A percentile compares a stretch with the other conserved stretches of the same genome.
These are phyloP conservation scores for Ascochyta fabae DNA, from an alignment of 2,329 filamentous ascomycete species.

Conservation along the genomic window DNA sequence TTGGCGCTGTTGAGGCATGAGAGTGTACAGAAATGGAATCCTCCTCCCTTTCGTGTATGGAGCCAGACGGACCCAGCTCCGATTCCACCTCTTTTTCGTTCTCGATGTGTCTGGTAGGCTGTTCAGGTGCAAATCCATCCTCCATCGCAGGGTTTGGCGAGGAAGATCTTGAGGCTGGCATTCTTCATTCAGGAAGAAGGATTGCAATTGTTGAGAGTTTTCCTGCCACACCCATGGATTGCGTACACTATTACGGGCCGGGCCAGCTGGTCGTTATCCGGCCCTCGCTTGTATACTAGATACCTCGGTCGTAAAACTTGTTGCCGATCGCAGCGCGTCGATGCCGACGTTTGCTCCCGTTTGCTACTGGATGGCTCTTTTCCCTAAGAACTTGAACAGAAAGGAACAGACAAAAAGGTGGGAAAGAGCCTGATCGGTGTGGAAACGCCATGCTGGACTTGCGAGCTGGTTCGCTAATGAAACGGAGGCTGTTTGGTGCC, in stretches of 20 bases:
- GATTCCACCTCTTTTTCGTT: slow-evolving; percentile 11
- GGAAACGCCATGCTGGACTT: slow-evolving; percentile 1
- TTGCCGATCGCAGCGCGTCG: background rate
- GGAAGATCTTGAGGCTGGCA: slow-evolving; percentile 5
- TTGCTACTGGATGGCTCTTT: background rate
- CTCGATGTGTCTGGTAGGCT: slow-evolving; percentile 1
- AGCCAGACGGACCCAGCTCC: slow-evolving; percentile 1
- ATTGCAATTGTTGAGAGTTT: background rate
- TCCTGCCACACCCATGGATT: background rate
- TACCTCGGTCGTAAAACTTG: slow-evolving; percentile 2
- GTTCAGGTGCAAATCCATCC: slow-evolving; percentile 9
- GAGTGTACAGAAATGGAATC: slow-evolving; percentile 21
- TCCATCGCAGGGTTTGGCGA: slow-evolving; percentile 7
- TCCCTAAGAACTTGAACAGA: background rate
- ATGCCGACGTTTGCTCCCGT: background rate
- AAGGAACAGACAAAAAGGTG: background rate
- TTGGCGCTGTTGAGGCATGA: slow-evolving; percentile 26
- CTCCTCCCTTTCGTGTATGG: slow-evolving; percentile 8
- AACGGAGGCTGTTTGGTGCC: slow-evolving; percentile 8
- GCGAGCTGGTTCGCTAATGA: slow-evolving; percentile 1
- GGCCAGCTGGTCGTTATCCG: slow-evolving; percentile 12
- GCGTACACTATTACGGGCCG: slow-evolving; percentile 5
- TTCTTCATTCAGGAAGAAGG: slow-evolving; percentile 4
- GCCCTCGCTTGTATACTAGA: slow-evolving; percentile 2
- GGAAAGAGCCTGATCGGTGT: background rate